These are phyloP conservation scores for Sugiyamaella castrensis DNA, from an alignment of 1,139 yeast genomes.

Conservation along the genomic window DNA sequence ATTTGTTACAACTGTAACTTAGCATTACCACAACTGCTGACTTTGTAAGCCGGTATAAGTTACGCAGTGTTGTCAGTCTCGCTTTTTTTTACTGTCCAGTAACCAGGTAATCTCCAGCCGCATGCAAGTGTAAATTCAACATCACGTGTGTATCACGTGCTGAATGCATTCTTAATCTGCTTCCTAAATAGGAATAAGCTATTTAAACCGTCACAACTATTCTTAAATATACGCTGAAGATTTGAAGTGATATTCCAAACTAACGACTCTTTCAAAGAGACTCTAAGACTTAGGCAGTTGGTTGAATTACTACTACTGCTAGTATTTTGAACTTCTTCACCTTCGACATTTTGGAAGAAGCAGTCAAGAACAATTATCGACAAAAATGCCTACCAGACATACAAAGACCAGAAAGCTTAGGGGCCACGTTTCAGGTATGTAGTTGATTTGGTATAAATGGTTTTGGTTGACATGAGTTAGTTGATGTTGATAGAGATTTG, in stretches of 20 bases:
- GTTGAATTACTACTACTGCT: not conserved
- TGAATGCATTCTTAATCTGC: too few species aligned
- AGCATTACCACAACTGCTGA: too few species aligned
- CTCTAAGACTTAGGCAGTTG: not conserved
- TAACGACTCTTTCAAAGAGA: not conserved
- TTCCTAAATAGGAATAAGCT: too few species aligned
- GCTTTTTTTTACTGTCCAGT: too few species aligned
- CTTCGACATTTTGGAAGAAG: not conserved
- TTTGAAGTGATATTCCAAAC: not conserved
- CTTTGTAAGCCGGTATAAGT: too few species aligned
- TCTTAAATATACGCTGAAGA: too few species aligned
- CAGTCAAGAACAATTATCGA: slow-evolving; percentile 8
- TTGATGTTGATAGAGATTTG: not conserved
- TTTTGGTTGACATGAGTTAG: slow-evolving; percentile 12
- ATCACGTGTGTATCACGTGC: too few species aligned
- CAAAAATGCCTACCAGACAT: slow-evolving; percentile 94
- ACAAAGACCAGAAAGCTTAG: slow-evolving; percentile 99
- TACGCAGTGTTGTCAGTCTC: too few species aligned
- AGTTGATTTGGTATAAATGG: slow-evolving; percentile 35
- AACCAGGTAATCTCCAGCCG: too few species aligned
- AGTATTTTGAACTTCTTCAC: not conserved
- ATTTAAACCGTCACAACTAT: too few species aligned
- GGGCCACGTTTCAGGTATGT: slow-evolving; percentile 96
- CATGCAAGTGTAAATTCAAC: too few species aligned
- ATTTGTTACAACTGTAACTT: too few species aligned